A percentile compares a stretch with the other conserved stretches of the same genome.
phyloP scores from a whole-genome alignment of 257 asterid species.

The Salvia splendens region DNA sequence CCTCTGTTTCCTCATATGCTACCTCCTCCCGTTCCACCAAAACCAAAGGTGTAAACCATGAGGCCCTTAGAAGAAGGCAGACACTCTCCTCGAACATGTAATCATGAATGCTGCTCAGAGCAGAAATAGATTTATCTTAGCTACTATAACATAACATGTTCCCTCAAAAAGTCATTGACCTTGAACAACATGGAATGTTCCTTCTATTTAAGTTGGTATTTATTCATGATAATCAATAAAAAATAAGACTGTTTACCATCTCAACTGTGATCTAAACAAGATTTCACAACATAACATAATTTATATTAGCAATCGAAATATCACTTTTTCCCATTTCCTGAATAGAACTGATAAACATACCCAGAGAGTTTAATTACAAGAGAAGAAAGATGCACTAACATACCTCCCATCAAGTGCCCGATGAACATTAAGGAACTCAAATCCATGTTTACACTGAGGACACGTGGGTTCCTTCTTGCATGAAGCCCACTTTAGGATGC shows the following conservation, averaged over 20 bases:
- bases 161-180: not conserved
- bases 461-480: slow-evolving; percentile 74
- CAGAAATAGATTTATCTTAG: slow-evolving; percentile 18
- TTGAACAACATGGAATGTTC: not conserved
- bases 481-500: slow-evolving; percentile 89
- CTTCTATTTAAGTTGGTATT: not conserved
- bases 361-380: not conserved
- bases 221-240: not conserved
- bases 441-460: slow-evolving; percentile 83
- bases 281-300: not conserved
- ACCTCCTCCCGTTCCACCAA: slow-evolving; percentile 55
- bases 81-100: slow-evolving; percentile 87
- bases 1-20: slow-evolving; percentile 51
- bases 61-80: slow-evolving; percentile 74
- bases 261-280: not conserved
- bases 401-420: slow-evolving; percentile 91
- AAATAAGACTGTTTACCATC: not conserved
- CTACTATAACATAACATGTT: not conserved
- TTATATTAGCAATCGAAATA: not conserved
- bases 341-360: not conserved
- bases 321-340: not conserved
- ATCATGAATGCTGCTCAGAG: slow-evolving; percentile 56
- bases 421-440: slow-evolving; percentile 68
- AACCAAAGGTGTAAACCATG: slow-evolving; percentile 61
- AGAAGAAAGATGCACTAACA: not conserved